A percentile compares a stretch with the other conserved stretches of the same genome.
phyloP scores from a whole-genome alignment of 345 rosid species.

The Ceriops tagal region DNA sequence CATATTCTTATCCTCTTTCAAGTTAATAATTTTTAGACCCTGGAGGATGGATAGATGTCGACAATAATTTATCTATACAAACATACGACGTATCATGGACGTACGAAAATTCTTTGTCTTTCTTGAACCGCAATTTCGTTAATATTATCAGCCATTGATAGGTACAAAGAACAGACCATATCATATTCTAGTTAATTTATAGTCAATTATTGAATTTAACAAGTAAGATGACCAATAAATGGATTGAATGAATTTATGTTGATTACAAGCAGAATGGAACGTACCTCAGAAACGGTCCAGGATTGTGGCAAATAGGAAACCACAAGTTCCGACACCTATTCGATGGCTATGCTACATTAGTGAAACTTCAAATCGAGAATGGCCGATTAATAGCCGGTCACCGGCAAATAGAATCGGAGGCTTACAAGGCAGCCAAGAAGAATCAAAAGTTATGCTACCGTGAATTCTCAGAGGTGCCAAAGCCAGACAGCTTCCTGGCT shows the following conservation, averaged over 20 bases:
- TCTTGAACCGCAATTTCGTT: no score
- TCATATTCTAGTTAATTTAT: no score
- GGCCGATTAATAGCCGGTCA: slow-evolving; percentile 69
- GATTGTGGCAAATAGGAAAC: slow-evolving; percentile 75
- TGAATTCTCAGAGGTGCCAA: slow-evolving; percentile 90
- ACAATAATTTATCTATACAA: no score
- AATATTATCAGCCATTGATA: no score
- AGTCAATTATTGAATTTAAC: no score
- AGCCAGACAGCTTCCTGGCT: slow-evolving; percentile 49
- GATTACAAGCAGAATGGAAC: slow-evolving; percentile 75
- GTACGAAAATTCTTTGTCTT: no score
- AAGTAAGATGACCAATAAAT: background rate
- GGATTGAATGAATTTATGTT: background rate
- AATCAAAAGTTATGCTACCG: slow-evolving; percentile 71
- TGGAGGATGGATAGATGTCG: no score
- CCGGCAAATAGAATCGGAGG: slow-evolving; percentile 79
- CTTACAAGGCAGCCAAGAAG: slow-evolving; percentile 78
- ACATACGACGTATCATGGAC: no score
- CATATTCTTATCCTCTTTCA: no score
- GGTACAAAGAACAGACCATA: no score
- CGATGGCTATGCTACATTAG: slow-evolving; percentile 84
- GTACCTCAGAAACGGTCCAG: slow-evolving; percentile 93
- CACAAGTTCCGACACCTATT: slow-evolving; percentile 93
- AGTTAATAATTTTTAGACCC: no score
- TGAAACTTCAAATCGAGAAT: slow-evolving; percentile 59